Evolutionary conservation across 2,329 filamentous ascomycete genomes (phyloP).

Genomic region (Ceratocystiopsis minuta): DNA sequence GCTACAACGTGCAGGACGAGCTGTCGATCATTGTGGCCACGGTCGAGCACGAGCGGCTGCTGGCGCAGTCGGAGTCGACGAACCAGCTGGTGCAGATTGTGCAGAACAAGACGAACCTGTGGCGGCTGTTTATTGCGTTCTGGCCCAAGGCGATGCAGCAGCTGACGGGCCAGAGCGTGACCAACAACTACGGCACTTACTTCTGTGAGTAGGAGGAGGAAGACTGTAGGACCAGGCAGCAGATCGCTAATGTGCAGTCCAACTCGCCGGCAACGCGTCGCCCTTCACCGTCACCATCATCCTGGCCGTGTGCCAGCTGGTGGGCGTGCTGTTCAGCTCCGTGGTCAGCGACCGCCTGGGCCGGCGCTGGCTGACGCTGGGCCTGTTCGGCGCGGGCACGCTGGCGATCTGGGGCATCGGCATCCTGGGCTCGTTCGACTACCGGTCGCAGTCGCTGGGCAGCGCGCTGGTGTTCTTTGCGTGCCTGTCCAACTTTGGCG

Average conservation of each 20-base stretch:
- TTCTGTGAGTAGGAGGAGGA: conserved; percentile 1
- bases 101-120: conserved; percentile 1
- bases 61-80: neutral
- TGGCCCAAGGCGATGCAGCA: conserved; percentile 3
- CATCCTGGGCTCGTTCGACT: conserved; percentile 2
- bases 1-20: neutral
- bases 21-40: conserved; percentile 1
- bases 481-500: conserved; percentile 2
- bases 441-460: neutral
- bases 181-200: conserved; percentile 2
- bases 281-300: conserved; percentile 1
- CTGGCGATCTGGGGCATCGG: conserved; percentile 1
- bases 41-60: conserved; percentile 1
- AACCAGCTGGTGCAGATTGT: conserved; percentile 1
- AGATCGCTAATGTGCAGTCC: neutral
- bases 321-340: neutral
- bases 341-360: neutral
- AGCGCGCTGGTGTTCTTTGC: conserved; percentile 1
- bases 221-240: no score
- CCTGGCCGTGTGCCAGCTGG: conserved; percentile 1
- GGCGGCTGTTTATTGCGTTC: conserved; percentile 2
- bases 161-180: conserved; percentile 1
- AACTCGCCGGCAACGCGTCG: conserved; percentile 1
- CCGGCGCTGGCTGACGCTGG: conserved; percentile 1
- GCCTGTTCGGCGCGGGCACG: neutral